Base-by-base conservation (phyloP, 139 green algal species). In the Chlamydomonas sphaeroides region DNA sequence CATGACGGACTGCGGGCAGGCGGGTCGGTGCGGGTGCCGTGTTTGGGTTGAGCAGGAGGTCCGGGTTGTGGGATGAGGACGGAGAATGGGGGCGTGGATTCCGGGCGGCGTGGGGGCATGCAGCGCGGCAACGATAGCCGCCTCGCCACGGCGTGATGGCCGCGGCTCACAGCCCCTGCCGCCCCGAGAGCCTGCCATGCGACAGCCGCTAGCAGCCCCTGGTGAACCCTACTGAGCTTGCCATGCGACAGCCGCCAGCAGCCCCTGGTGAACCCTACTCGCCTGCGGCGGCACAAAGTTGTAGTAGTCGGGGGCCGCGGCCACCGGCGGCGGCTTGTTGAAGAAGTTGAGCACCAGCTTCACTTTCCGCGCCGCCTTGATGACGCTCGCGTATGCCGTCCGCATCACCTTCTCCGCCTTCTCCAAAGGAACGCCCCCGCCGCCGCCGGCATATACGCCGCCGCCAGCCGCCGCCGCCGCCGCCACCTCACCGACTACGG, bases 401-500 rank as follows among this genome's bases (percentile, higher is more conserved):
- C 74, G 59, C 74, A 80, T 80, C 30, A 26, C 41, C 7, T 42
- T 42, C 59, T 80, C 74, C 39, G 74, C 74, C 74, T 57, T 38
- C 20, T 17, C 26, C 39, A 80, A 11, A 15, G 72, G 51, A 56
- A 65, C 56, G 56, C 26, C 56, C 1, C 25, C 26, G 26, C 26
- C 56, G 26, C 26, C 53, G 53, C 53, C 53, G 53, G 28, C 57
- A 17, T 35, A 38, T 25, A 21, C 28, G 56, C 56, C 38, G 38
- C 30, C 53, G 30, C 69, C 69, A 20, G 26, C 72, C 5, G 59
- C 17, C 35, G 30, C 39, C 14, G 56, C 38, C 20, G 36, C 38
- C 26, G 32, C 57, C 10, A 7, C 41, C 30, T 5, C 36, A 36
- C 23, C 35, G 57, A 25, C 38, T 39, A 28, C 59, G 41, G 59